Evolutionary conservation across 345 rosid species (phyloP), one percentile per base, ranked within the genome.

Genomic region (Angophora floribunda): DNA sequence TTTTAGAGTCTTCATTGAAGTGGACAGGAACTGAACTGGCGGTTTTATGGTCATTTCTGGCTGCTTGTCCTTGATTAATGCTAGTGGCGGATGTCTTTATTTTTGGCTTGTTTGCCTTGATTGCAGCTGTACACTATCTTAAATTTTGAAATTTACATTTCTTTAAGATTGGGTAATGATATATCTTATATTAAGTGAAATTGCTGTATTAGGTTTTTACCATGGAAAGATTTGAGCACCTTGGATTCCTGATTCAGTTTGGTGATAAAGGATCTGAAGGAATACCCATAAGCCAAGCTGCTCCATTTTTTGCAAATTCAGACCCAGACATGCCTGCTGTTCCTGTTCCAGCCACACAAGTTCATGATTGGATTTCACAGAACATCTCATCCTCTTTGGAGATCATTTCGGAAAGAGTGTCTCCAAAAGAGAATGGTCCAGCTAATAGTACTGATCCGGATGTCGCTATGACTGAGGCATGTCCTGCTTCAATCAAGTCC

Each of bases 281-380:
- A 88, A 93, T 92, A 91, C 94, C 98, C 52, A 87, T 98, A 91
- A 94, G 96, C 92, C 98, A 97, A 93, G 96, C 97, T 53, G 93
- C 99, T 92, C 99, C 99, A 2, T 97, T 98, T 94, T 98, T 97
- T 51, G 99, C 99, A 85, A 97, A 98, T 93, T 95, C 99, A 53
- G 99, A 98, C 93, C 99, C 99, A 11, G 99, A 95, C 92, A 98
- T 97, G 99, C 99, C 99, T 78, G 99, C 99, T 59, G 97, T 92
- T 91, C 98, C 99, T 51, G 99, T 96, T 89, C 94, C 99, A 87
- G 96, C 96, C 50, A 87, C 94, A 63, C 99, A 98, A 92, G 99
- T 96, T 90, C 98, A 92, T 89, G 98, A 94, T 85, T 98, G 99
- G 99, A 94, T 98, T 91, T 90, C 94, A 78, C 95, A 97, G 90